Evolutionary conservation across 2,329 filamentous ascomycete genomes (phyloP).

Genomic region (Onygenales sp.): DNA sequence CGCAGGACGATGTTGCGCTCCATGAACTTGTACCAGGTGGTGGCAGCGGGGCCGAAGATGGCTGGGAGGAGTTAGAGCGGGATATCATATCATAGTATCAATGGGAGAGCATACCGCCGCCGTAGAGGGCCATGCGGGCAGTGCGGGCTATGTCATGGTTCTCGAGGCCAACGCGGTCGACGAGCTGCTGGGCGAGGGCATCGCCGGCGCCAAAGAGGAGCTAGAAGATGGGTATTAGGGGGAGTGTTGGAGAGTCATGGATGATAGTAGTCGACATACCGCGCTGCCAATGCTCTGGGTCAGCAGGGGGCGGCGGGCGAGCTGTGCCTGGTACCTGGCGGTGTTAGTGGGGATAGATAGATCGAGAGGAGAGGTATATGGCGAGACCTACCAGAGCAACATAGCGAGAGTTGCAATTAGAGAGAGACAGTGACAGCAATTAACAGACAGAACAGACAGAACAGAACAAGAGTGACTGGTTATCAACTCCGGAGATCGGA

Average conservation of each 20-base stretch:
- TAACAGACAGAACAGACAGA: too few species aligned
- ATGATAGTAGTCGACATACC: slow-evolving; percentile 26
- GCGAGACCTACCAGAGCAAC: slow-evolving; percentile 30
- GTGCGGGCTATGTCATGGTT: slow-evolving; percentile 58
- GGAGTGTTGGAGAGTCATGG: neutral
- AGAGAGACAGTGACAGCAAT: neutral
- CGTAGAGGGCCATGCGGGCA: slow-evolving; percentile 40
- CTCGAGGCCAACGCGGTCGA: slow-evolving; percentile 68
- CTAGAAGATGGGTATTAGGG: slow-evolving; percentile 25
- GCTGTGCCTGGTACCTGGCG: slow-evolving; percentile 70
- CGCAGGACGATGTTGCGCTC: slow-evolving; percentile 59
- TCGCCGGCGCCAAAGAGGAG: slow-evolving; percentile 90
- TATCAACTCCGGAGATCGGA: too few species aligned
- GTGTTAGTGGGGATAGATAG: slow-evolving; percentile 8
- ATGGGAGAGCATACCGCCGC: slow-evolving; percentile 32
- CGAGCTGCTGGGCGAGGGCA: slow-evolving; percentile 77
- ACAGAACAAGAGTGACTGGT: too few species aligned
- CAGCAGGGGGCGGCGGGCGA: slow-evolving; percentile 72
- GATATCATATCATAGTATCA: neutral
- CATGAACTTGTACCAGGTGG: slow-evolving; percentile 77
- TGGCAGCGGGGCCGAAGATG: slow-evolving; percentile 80
- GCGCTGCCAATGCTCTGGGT: slow-evolving; percentile 87
- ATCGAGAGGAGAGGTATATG: slow-evolving; percentile 7
- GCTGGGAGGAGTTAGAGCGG: slow-evolving; percentile 31
- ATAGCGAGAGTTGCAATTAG: slow-evolving; percentile 18